Conservation (phyloP, 257 asterid genomes). For the Solanum dulcamara region DNA sequence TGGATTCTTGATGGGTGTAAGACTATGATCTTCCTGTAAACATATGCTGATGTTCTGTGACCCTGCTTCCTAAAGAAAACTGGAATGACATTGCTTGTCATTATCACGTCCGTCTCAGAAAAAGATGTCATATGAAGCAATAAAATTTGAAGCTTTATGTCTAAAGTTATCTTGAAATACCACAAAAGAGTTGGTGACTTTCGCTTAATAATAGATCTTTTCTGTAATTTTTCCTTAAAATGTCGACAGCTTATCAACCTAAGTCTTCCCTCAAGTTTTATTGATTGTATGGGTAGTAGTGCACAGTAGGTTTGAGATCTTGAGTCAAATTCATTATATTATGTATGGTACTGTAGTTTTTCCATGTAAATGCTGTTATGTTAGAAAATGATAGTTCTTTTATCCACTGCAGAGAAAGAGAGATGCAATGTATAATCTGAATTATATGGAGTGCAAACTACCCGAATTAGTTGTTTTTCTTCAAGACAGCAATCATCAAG, state of each 20-base stretch:
- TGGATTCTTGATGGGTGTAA: background rate
- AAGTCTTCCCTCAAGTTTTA: background rate
- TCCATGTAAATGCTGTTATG: background rate
- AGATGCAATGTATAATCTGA: background rate
- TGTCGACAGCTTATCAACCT: background rate
- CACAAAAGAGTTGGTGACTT: background rate
- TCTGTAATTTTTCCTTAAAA: background rate
- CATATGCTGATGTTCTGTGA: background rate
- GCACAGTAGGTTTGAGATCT: no score
- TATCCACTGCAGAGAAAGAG: background rate
- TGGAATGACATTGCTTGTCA: background rate
- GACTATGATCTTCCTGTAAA: background rate
- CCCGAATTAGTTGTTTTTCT: slow-evolving; percentile 5
- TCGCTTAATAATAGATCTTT: background rate
- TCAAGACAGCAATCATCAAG: background rate
- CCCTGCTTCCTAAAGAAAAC: background rate
- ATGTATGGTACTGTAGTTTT: background rate
- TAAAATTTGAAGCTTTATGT: background rate
- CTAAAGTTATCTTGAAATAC: background rate
- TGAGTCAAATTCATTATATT: background rate
- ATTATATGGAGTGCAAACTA: background rate
- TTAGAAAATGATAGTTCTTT: background rate
- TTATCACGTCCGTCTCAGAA: background rate
- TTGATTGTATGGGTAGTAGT: background rate
- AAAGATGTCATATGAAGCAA: background rate